phyloP scores from a whole-genome alignment of 75 land plant genomes.

The Cryptomeria japonica region DNA sequence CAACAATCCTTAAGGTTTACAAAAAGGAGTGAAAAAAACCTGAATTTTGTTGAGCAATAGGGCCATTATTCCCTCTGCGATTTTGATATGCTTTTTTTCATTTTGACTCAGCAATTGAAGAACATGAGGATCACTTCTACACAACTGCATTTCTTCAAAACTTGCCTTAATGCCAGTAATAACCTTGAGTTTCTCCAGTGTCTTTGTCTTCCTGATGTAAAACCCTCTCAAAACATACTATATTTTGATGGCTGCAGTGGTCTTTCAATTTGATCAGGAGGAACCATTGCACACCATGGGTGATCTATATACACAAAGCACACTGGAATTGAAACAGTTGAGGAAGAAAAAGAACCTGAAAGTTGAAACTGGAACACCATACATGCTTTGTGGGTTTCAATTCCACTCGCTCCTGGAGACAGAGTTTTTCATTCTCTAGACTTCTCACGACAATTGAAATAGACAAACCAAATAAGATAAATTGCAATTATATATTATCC shows the following conservation, averaged over 20 bases:
- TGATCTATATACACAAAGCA: not conserved
- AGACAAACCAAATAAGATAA: too few species aligned
- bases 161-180: conserved; percentile 12
- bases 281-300: not conserved
- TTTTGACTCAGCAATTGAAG: conserved; percentile 14
- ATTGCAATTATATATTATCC: too few species aligned
- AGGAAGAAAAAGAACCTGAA: not conserved
- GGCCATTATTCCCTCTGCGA: conserved; percentile 19
- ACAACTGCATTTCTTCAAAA: conserved; percentile 3
- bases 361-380: not conserved
- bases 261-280: not conserved
- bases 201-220: conserved; percentile 15
- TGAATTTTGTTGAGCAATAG: conserved; percentile 22
- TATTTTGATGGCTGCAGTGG: conserved; percentile 20
- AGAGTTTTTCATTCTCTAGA: not conserved
- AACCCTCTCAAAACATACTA: conserved; percentile 25
- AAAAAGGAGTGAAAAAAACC: not conserved
- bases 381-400: not conserved
- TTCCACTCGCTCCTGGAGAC: not conserved
- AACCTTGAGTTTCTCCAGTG: conserved; percentile 17
- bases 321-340: not conserved
- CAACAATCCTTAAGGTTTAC: too few species aligned
- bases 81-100: conserved; percentile 9
- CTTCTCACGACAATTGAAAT: not conserved
- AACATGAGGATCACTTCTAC: not conserved